Base-by-base conservation (phyloP, 2,329 filamentous ascomycete species). In the Beauveria caledonica region DNA sequence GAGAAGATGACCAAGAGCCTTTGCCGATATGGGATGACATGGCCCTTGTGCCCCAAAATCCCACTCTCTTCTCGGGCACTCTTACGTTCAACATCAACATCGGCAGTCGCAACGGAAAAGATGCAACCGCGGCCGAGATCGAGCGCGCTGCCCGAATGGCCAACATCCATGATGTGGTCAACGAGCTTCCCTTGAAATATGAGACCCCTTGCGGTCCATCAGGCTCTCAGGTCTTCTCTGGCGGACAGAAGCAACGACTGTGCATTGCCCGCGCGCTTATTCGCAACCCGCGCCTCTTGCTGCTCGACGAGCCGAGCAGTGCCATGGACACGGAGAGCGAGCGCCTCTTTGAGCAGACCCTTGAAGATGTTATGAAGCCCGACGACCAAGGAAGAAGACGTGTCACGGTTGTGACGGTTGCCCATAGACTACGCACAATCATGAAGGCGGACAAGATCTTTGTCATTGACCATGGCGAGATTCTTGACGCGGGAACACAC, bases 251-350 rank as follows among this genome's bases (percentile, higher is more conserved):
- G 7, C 88, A 91, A 68, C 78, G 87, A 2, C 68, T 91, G 19
- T 81, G 84, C 1, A 89, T 91, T 64, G 87, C 88, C 0, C 78
- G 88, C 9, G 87, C 87, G 1, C 76, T 89, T 0, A 75, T 88
- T 2, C 78, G 87, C 0, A 76, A 80, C 21, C 88, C 88, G 0
- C 78, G 83, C 54, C 74, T 91, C 1, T 70, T 90, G 13, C 78
- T 91, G 29, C 75, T 91, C 0, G 88, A 91, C 66, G 87, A 91
- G 73, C 83, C 85, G 7, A 90, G 88, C 0, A 84, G 81, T 33
- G 86, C 84, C 5, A 75, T 92, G 1, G 88, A 91, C 66, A 78
- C 80, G 0, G 81, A 83, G 66, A 84, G 79, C 29, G 84, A 86
- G 13, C 75, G 73, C 17, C 67, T 82, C 3, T 78, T 91, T 15